phyloP scores from a whole-genome alignment of 306 rosid genomes.

The Sicyos edulis region DNA sequence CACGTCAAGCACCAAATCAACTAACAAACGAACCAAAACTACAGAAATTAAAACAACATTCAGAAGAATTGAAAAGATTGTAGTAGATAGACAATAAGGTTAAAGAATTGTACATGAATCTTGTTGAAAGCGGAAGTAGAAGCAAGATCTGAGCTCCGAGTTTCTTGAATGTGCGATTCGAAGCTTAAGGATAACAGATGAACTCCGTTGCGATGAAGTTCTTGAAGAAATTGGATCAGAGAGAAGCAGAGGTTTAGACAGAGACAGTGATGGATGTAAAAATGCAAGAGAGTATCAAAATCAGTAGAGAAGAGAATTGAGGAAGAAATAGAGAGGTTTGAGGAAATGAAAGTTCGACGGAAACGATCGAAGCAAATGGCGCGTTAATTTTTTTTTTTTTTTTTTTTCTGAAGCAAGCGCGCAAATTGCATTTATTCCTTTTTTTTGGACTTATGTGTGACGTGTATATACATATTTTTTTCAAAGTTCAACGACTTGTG shows the following conservation, averaged over 20 bases:
- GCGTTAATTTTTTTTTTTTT: too few species aligned
- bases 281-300: background rate
- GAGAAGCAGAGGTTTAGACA: too few species aligned
- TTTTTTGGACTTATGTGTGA: too few species aligned
- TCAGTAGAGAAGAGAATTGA: background rate
- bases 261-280: background rate
- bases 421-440: too few species aligned
- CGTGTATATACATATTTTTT: too few species aligned
- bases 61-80: background rate
- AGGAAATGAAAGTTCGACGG: background rate
- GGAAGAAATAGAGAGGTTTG: slow-evolving; percentile 5
- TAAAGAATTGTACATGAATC: slow-evolving; percentile 17
- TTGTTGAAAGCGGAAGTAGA: background rate
- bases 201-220: background rate
- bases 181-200: background rate
- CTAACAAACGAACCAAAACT: background rate
- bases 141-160: slow-evolving; percentile 20
- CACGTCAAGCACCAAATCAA: background rate
- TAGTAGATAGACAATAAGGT: background rate
- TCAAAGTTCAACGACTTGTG: too few species aligned
- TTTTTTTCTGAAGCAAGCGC: too few species aligned
- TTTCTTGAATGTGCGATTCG: slow-evolving; percentile 14
- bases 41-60: background rate
- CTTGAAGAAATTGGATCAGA: background rate
- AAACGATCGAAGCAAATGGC: slow-evolving; percentile 13